phyloP scores from a whole-genome alignment of 2,329 filamentous ascomycete genomes.

The Aspergillus fructus region DNA sequence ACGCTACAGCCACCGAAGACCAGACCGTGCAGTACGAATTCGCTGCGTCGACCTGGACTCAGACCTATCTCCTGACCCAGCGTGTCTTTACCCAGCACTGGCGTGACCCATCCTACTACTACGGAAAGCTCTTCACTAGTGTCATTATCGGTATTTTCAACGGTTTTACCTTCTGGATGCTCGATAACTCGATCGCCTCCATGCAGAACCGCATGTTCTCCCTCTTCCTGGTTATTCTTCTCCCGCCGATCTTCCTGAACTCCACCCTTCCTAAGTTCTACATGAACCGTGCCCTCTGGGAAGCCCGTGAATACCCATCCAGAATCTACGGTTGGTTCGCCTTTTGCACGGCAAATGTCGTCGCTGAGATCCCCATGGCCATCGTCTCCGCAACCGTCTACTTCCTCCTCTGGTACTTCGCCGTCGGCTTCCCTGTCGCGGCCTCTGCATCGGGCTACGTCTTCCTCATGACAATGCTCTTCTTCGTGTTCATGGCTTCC shows the following conservation, averaged over 20 bases:
- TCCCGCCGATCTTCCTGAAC: constrained; percentile 72
- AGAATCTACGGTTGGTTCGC: constrained; percentile 77
- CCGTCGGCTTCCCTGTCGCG: constrained; percentile 67
- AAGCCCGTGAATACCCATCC: constrained; percentile 69
- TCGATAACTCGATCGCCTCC: constrained; percentile 64
- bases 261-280: constrained; percentile 76
- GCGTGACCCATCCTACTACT: constrained; percentile 74
- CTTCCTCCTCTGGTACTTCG: constrained; percentile 75
- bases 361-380: constrained; percentile 70
- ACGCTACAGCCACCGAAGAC: constrained; percentile 45
- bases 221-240: constrained; percentile 62
- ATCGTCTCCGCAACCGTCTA: constrained; percentile 66
- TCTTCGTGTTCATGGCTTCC: constrained; percentile 71
- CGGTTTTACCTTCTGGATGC: constrained; percentile 73
- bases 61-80: constrained; percentile 66
- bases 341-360: constrained; percentile 70
- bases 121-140: constrained; percentile 71
- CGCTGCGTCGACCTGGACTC: constrained; percentile 62
- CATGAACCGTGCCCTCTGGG: constrained; percentile 69
- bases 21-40: constrained; percentile 55
- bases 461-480: constrained; percentile 75
- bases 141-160: constrained; percentile 75
- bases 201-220: constrained; percentile 81
- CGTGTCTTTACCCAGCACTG: constrained; percentile 72
- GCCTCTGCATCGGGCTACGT: constrained; percentile 68